These are phyloP conservation scores for Cladosporium halotolerans DNA, from an alignment of 2,329 filamentous ascomycete species.

Conservation along the genomic window DNA sequence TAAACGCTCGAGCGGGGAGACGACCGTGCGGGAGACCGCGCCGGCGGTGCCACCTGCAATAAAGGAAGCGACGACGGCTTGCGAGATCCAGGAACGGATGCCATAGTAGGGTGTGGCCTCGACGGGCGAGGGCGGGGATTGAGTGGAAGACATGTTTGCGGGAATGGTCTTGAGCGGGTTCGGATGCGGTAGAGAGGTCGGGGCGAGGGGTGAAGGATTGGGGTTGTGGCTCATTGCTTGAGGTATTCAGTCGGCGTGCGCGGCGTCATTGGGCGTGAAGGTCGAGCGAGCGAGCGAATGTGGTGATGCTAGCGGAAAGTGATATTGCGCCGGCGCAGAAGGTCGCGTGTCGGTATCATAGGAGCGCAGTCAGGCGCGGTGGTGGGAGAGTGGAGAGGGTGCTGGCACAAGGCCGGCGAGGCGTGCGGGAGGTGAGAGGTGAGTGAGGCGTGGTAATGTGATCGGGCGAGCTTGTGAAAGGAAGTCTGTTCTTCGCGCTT, in stretches of 20 bases:
- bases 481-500: background rate
- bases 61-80: conserved; percentile 85
- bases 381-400: background rate
- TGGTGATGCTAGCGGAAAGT: conserved; percentile 1
- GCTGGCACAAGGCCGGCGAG: background rate
- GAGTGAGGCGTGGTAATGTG: background rate
- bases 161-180: background rate
- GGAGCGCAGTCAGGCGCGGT: background rate
- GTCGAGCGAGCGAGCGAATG: background rate
- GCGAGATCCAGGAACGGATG: conserved; percentile 50
- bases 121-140: background rate
- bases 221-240: background rate
- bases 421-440: background rate
- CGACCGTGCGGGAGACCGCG: conserved; percentile 94
- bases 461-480: background rate
- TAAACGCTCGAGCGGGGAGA: conserved; percentile 88
- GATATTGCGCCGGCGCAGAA: conserved; percentile 3
- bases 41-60: conserved; percentile 90
- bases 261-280: conserved; percentile 9
- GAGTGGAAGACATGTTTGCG: background rate
- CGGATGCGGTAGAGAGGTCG: background rate
- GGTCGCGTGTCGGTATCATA: conserved; percentile 8
- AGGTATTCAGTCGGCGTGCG: background rate
- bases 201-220: background rate
- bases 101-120: conserved; percentile 12